Evolutionary conservation across 2,329 filamentous ascomycete species (phyloP), one percentile per base, ranked within the genome.

Genomic region (Scedosporium apiospermum): DNA sequence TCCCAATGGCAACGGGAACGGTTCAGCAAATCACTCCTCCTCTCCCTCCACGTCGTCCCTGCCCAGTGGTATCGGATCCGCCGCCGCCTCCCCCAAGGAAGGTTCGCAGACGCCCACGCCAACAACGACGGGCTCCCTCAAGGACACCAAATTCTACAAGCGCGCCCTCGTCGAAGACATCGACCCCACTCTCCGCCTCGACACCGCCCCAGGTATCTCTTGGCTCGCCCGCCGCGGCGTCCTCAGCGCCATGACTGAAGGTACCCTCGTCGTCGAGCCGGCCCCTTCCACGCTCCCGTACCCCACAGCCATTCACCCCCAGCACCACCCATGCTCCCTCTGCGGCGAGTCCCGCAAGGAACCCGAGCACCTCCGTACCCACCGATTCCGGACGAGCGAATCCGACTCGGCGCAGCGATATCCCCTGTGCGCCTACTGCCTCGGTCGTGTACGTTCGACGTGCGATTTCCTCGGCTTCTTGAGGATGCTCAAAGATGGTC

Each of bases 61-160:
- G 1, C 51, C 74, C 6, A 71, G 74, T 12, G 71, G 71, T 58
- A 81, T 81, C 2, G 69, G 71, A 26, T 67, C 74, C 44, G 67
- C 74, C 41, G 67, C 70, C 10, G 65, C 65, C 16, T 65, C 69
- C 12, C 71, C 71, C 26, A 65, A 62, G 26, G 53, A 7, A 34
- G 30, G 27, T 14, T 42, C 57, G 14, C 38, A 38, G 46, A 67
- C 53, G 21, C 69, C 69, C 61, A 69, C 65, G 10, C 71, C 70
- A 18, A 72, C 71, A 53, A 72, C 72, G 21, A 69, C 84, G 41
- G 86, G 84, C 3, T 86, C 87, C 4, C 77, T 99, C 49, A 96
- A 95, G 71, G 95, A 98, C 63, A 91, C 89, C 30, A 91, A 89
- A 66, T 99, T 98, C 71, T 99, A 93, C 78, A 98, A 98, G 77